Percentiles rank a stretch among this genome's conserved stretches.
Evolutionary conservation across 2,329 filamentous ascomycete genomes (phyloP).

Genomic region (Lasiodiplodia sp.): DNA sequence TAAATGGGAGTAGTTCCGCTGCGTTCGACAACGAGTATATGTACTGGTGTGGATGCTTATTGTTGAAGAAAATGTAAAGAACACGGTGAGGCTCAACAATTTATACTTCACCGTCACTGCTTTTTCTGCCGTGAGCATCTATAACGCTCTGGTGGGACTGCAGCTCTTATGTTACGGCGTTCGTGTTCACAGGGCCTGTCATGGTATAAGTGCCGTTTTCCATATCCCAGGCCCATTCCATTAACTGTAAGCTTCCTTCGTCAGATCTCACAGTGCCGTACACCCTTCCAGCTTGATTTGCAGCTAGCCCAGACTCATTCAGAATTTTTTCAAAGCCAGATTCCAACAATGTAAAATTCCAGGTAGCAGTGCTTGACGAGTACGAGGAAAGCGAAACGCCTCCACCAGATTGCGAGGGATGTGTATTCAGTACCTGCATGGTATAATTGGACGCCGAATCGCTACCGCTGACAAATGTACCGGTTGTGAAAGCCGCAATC

Average conservation of each 20-base stretch:
- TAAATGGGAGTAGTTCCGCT: too few species aligned
- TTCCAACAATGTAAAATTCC: not conserved
- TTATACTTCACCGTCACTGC: too few species aligned
- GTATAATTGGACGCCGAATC: not conserved
- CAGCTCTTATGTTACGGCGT: not conserved
- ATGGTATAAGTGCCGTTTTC: not conserved
- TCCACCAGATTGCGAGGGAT: not conserved
- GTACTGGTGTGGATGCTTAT: too few species aligned
- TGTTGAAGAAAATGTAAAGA: too few species aligned
- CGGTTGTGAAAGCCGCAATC: not conserved
- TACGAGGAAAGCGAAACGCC: constrained; percentile 1
- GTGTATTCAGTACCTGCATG: not conserved
- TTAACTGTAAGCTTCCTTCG: not conserved
- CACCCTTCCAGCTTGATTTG: not conserved
- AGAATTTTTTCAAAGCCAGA: not conserved
- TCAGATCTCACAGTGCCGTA: not conserved
- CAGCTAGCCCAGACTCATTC: not conserved
- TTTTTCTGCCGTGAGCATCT: too few species aligned
- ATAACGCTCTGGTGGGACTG: too few species aligned
- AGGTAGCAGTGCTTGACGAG: not conserved
- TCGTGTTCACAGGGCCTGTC: not conserved
- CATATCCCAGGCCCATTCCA: not conserved
- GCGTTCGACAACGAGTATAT: too few species aligned
- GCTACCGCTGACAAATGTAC: not conserved
- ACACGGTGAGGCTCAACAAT: too few species aligned